These are phyloP conservation scores for Malassezia sympodialis DNA, from an alignment of 1,284 basidiomycete genomes.

Conservation along the genomic window DNA sequence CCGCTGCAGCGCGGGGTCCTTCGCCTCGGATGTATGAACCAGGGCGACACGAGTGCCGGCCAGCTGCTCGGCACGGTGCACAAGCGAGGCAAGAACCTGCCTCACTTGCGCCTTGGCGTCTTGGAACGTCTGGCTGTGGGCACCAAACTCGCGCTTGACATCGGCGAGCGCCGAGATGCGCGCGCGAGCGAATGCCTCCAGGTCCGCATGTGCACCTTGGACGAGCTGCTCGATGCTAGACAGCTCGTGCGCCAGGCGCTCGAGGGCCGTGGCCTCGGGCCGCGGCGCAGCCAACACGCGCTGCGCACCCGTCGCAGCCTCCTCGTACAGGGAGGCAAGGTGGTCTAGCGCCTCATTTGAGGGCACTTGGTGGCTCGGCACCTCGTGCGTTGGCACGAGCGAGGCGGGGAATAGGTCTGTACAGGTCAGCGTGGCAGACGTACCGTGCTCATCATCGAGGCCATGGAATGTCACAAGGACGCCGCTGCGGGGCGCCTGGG, in stretches of 20 bases:
- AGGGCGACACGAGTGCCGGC: not conserved
- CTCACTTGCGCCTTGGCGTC: conserved; percentile 8
- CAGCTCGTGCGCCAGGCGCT: not conserved
- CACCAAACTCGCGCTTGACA: conserved; percentile 8
- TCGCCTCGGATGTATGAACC: conserved; percentile 1
- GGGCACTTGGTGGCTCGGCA: not conserved
- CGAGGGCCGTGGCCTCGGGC: not conserved
- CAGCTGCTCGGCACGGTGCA: conserved; percentile 1
- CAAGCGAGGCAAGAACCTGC: not conserved
- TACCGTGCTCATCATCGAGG: not conserved
- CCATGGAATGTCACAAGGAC: conserved; percentile 7
- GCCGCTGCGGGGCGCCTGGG: not conserved
- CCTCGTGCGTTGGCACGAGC: conserved; percentile 6
- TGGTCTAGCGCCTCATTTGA: conserved; percentile 1
- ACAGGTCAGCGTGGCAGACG: not conserved
- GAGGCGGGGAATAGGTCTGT: conserved; percentile 2
- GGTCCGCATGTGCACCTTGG: not conserved
- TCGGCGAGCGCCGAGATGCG: conserved; percentile 6
- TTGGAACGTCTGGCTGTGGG: not conserved
- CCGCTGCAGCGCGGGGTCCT: not conserved
- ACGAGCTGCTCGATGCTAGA: not conserved
- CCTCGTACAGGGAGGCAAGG: conserved; percentile 6
- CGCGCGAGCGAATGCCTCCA: not conserved
- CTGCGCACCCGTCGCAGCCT: not conserved
- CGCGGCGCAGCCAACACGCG: not conserved